These are phyloP conservation scores for Panaeolus papilionaceus DNA, from an alignment of 768 basidiomycete genomes.

Conservation along the genomic window DNA sequence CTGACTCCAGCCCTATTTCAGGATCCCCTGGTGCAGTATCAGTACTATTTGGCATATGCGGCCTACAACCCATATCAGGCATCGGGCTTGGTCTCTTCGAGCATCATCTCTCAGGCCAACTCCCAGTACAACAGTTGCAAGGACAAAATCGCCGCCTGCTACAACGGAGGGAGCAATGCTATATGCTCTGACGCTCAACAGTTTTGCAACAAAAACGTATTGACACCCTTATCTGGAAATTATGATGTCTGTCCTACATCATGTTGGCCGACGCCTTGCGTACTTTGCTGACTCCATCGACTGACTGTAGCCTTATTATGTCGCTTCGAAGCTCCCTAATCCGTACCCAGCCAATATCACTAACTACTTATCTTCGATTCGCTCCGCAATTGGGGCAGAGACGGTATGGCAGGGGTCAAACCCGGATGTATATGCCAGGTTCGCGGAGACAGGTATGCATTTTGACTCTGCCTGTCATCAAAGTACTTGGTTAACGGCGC, in stretches of 20 bases:
- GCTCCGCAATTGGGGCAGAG: slow-evolving; percentile 51
- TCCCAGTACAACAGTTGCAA: slow-evolving; percentile 53
- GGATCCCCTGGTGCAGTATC: slow-evolving; percentile 49
- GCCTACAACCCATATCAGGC: slow-evolving; percentile 60
- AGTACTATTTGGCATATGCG: slow-evolving; percentile 60
- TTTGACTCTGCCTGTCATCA: slow-evolving; percentile 35
- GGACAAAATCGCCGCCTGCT: slow-evolving; percentile 58
- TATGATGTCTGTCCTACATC: slow-evolving; percentile 43
- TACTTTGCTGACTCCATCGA: too few relatives aligned
- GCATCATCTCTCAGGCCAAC: slow-evolving; percentile 45
- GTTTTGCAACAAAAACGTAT: slow-evolving; percentile 63
- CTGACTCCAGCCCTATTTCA: background rate
- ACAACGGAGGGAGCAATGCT: slow-evolving; percentile 50
- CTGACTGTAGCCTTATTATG: slow-evolving; percentile 43
- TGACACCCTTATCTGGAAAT: slow-evolving; percentile 57
- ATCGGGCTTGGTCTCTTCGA: slow-evolving; percentile 42
- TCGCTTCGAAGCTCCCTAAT: slow-evolving; percentile 47
- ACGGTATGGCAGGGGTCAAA: slow-evolving; percentile 48
- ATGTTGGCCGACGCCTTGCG: background rate
- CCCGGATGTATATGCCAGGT: slow-evolving; percentile 50
- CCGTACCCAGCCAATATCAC: slow-evolving; percentile 55
- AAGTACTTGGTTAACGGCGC: background rate
- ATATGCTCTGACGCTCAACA: slow-evolving; percentile 63
- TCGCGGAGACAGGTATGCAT: slow-evolving; percentile 34
- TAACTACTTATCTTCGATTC: slow-evolving; percentile 36